Evolutionary conservation across 352 stramenopile species (phyloP).

Genomic region (Phytophthora brassicae): DNA sequence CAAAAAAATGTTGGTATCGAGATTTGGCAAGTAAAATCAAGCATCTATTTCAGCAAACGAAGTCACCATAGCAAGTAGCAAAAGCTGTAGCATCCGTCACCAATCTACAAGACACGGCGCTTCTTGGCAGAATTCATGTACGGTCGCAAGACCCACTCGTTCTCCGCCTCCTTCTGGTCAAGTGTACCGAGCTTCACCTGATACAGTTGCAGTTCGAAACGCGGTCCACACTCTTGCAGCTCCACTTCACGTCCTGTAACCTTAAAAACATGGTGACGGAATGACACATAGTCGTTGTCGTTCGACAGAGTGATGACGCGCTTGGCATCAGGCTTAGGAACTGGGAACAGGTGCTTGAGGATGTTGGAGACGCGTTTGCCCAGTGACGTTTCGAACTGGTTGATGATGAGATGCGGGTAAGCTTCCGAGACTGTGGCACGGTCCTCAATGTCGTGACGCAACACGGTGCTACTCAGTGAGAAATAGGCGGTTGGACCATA

Average conservation of each 20-base stretch:
- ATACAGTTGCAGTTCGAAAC: conserved; percentile 99
- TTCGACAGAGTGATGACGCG: conserved; percentile 98
- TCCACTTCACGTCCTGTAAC: conserved; percentile 92
- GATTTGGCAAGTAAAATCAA: conserved; percentile 30
- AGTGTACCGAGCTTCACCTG: conserved; percentile 98
- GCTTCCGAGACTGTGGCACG: conserved; percentile 91
- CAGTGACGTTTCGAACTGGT: conserved; percentile 95
- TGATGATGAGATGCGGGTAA: conserved; percentile 97
- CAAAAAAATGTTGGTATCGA: conserved; percentile 3
- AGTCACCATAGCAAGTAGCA: conserved; percentile 3
- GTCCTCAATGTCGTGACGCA: conserved; percentile 99
- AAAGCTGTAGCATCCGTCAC: not conserved
- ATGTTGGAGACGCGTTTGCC: conserved; percentile 97
- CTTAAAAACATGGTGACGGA: conserved; percentile 99
- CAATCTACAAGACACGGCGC: conserved; percentile 83
- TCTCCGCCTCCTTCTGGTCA: conserved; percentile 99
- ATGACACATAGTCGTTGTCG: conserved; percentile 98
- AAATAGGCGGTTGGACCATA: conserved; percentile 99
- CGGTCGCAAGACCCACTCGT: conserved; percentile 98
- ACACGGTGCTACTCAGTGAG: conserved; percentile 95
- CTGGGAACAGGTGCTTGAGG: conserved; percentile 98
- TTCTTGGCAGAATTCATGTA: conserved; percentile 99
- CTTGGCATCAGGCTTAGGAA: conserved; percentile 96
- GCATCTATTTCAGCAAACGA: conserved; percentile 43
- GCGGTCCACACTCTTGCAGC: conserved; percentile 95